phyloP scores from a whole-genome alignment of 169 alveolate species.

The Eimeria maxima region DNA sequence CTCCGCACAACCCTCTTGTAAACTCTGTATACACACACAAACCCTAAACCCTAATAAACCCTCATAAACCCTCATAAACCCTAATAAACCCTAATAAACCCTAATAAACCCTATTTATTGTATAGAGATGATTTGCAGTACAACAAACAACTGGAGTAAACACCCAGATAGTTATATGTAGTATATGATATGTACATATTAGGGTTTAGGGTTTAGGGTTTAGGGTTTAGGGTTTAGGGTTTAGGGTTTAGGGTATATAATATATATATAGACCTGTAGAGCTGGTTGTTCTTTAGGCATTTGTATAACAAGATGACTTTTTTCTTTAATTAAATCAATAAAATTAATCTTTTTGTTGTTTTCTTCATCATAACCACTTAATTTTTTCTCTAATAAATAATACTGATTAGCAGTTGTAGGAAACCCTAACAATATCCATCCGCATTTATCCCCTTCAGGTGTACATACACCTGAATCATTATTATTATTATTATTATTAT shows the following conservation, averaged over 20 bases:
- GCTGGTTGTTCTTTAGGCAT: background rate
- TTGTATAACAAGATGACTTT: conserved; percentile 11
- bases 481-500: too few relatives aligned
- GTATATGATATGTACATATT: background rate
- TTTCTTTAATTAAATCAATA: background rate
- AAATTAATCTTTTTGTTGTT: background rate
- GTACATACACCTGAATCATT: conserved; percentile 37
- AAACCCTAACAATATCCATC: conserved; percentile 59
- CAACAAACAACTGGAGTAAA: too few relatives aligned
- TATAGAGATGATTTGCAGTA: too few relatives aligned
- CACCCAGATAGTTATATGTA: background rate
- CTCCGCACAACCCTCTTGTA: background rate
- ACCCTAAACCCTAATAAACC: conserved; percentile 4
- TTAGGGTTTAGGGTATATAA: background rate
- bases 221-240: conserved; percentile 9
- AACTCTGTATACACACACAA: background rate
- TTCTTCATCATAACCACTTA: conserved; percentile 29
- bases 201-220: conserved; percentile 18
- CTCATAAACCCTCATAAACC: background rate
- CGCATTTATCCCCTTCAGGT: conserved; percentile 12
- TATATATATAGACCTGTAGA: background rate
- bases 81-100: background rate
- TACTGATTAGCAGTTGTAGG: conserved; percentile 51
- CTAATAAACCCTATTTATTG: background rate
- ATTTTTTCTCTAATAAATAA: background rate